These are phyloP conservation scores for Cladosporium austrohemisphaericum DNA, from an alignment of 2,329 filamentous ascomycete species.

Conservation along the genomic window DNA sequence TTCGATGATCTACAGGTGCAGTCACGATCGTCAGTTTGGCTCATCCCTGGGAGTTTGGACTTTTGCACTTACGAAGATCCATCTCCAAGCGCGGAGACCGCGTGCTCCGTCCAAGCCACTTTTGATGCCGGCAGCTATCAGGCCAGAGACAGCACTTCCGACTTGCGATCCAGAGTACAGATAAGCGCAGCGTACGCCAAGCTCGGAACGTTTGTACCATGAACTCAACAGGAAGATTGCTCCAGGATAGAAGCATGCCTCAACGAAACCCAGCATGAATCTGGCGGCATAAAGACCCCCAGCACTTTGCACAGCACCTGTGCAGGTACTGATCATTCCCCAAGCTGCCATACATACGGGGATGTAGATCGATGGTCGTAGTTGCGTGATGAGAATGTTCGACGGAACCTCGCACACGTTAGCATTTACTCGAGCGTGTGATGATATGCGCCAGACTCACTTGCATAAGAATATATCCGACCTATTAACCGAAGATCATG, in stretches of 20 bases:
- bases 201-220: constrained; percentile 50
- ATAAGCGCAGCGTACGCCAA: constrained; percentile 22
- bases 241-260: constrained; percentile 51
- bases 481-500: too few species aligned
- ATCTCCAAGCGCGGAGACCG: constrained; percentile 40
- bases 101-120: constrained; percentile 28
- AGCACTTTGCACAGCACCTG: constrained; percentile 45
- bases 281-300: constrained; percentile 43
- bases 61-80: constrained; percentile 42
- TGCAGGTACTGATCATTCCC: constrained; percentile 42
- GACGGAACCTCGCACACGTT: constrained; percentile 50
- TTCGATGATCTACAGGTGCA: constrained; percentile 32
- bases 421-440: background rate
- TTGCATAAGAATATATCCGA: constrained; percentile 39
- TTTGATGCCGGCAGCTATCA: constrained; percentile 49
- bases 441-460: background rate
- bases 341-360: constrained; percentile 44
- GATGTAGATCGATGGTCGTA: constrained; percentile 54
- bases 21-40: too few species aligned
- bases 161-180: constrained; percentile 27
- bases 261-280: constrained; percentile 48
- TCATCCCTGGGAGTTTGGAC: too few species aligned
- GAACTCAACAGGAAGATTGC: constrained; percentile 47
- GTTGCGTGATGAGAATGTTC: constrained; percentile 54
- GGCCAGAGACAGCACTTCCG: constrained; percentile 49